These are phyloP conservation scores for Pisolithus marmoratus DNA, from an alignment of 768 basidiomycete species.

Conservation along the genomic window DNA sequence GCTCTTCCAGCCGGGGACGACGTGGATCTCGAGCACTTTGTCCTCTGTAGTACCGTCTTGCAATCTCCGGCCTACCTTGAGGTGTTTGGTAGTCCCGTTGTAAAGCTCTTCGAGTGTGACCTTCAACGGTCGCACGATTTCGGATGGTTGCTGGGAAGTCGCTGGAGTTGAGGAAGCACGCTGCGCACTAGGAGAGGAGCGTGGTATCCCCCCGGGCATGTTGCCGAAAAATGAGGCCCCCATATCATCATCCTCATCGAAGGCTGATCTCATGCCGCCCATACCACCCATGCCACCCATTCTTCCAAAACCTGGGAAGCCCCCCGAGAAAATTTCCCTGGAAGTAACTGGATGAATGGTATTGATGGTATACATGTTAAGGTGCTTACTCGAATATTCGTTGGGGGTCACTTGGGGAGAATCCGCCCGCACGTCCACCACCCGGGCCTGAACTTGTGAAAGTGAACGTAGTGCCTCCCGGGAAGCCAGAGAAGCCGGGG, in stretches of 20 bases:
- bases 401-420: slow-evolving; percentile 75
- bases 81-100: slow-evolving; percentile 76
- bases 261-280: slow-evolving; percentile 33
- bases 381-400: slow-evolving; percentile 80
- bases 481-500: slow-evolving; percentile 40
- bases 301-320: slow-evolving; percentile 29
- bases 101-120: slow-evolving; percentile 84
- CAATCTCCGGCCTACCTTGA: slow-evolving; percentile 77
- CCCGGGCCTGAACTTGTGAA: slow-evolving; percentile 45
- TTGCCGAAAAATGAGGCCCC: slow-evolving; percentile 30
- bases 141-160: slow-evolving; percentile 33
- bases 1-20: slow-evolving; percentile 91
- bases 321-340: slow-evolving; percentile 54
- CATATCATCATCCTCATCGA: slow-evolving; percentile 37
- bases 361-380: background rate
- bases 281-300: slow-evolving; percentile 37
- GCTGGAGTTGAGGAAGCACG: slow-evolving; percentile 25
- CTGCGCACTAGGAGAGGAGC: slow-evolving; percentile 24
- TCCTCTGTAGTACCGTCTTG: slow-evolving; percentile 76
- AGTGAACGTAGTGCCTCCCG: slow-evolving; percentile 47
- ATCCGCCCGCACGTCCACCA: slow-evolving; percentile 39
- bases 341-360: slow-evolving; percentile 3
- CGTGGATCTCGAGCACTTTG: slow-evolving; percentile 74
- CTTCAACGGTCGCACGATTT: slow-evolving; percentile 79
- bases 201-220: slow-evolving; percentile 58